phyloP scores from a whole-genome alignment of 768 basidiomycete species.

The Tulasnella sp. region DNA sequence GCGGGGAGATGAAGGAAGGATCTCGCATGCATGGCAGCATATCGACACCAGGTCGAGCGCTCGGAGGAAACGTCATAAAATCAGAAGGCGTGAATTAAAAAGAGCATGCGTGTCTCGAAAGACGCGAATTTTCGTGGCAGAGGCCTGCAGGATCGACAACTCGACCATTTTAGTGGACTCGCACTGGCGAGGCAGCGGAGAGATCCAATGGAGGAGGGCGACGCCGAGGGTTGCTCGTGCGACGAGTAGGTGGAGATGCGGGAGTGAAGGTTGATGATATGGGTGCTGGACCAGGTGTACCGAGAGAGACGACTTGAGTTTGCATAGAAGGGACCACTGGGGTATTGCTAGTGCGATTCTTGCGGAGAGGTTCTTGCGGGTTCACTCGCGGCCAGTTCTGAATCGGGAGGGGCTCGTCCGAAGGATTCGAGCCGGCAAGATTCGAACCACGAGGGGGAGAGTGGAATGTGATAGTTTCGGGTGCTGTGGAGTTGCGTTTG shows the following conservation, averaged over 20 bases:
- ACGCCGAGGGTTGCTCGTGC: neutral
- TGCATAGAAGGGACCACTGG: neutral
- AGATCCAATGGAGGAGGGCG: slow-evolving; percentile 10
- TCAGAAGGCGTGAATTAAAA: neutral
- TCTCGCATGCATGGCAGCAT: neutral
- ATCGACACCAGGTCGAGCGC: neutral
- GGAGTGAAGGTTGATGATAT: neutral
- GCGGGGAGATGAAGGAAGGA: neutral
- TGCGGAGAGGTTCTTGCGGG: slow-evolving; percentile 9
- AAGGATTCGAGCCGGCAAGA: neutral
- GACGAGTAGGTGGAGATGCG: neutral
- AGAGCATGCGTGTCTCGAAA: neutral
- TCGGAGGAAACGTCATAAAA: neutral
- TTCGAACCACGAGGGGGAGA: neutral
- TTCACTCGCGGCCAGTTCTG: slow-evolving; percentile 5
- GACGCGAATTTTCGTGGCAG: neutral
- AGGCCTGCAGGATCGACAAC: neutral
- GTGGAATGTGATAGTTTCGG: neutral
- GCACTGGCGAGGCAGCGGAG: neutral
- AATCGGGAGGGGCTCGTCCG: slow-evolving; percentile 6
- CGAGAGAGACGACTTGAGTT: neutral
- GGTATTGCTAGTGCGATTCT: neutral
- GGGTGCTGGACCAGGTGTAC: neutral
- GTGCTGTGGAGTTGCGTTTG: neutral
- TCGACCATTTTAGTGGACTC: neutral